These are phyloP conservation scores for Prunus davidiana DNA, from an alignment of 306 rosid species.

Conservation along the genomic window DNA sequence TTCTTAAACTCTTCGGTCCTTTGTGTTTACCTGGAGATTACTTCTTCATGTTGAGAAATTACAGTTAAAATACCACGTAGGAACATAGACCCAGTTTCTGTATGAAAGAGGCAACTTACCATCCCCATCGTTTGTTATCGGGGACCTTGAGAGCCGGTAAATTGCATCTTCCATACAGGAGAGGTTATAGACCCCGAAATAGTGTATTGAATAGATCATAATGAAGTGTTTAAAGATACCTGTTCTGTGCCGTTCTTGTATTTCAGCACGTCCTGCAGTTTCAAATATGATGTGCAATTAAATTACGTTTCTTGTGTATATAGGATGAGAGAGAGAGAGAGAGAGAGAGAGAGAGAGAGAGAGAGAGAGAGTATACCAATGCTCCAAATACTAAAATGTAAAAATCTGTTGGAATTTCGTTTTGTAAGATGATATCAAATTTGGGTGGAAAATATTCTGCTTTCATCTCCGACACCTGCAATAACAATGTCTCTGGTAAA, in stretches of 20 bases:
- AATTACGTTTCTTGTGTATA: background rate
- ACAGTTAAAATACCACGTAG: background rate
- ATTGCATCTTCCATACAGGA: background rate
- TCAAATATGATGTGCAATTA: conserved; percentile 27
- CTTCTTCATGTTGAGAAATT: background rate
- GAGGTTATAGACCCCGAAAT: background rate
- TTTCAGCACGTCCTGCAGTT: conserved; percentile 63
- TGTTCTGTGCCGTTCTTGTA: conserved; percentile 75
- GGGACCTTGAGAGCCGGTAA: background rate
- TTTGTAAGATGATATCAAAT: conserved; percentile 75
- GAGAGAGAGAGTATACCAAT: conserved; percentile 47
- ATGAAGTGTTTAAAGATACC: conserved; percentile 41
- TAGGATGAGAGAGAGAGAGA: background rate
- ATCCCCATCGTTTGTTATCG: background rate
- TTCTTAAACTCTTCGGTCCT: background rate
- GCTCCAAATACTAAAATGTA: conserved; percentile 77
- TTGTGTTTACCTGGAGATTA: background rate
- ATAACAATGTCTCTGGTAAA: background rate
- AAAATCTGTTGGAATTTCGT: conserved; percentile 78
- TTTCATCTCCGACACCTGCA: conserved; percentile 74
- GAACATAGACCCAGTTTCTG: background rate
- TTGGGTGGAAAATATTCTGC: conserved; percentile 87
- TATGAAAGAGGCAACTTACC: background rate
- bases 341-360: conserved; percentile 10
- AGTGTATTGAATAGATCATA: background rate